These are phyloP conservation scores for Lipomyces yamanashiensis DNA, from an alignment of 805 yeast genomes.

Conservation along the genomic window DNA sequence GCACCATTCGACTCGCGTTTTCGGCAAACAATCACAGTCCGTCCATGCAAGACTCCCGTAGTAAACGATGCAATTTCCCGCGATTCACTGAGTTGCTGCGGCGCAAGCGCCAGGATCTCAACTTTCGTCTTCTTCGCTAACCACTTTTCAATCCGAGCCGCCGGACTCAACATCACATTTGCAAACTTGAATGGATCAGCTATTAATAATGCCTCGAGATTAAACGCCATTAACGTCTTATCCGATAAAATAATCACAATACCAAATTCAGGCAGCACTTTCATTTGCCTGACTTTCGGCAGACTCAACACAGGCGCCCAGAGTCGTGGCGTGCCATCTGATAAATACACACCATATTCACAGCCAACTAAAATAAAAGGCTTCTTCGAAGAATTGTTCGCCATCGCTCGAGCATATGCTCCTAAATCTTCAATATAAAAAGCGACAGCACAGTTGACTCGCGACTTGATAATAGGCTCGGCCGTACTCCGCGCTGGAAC, in stretches of 20 bases:
- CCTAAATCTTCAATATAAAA: slow-evolving; percentile 55
- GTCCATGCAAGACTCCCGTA: slow-evolving; percentile 52
- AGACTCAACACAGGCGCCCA: slow-evolving; percentile 68
- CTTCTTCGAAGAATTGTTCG: slow-evolving; percentile 14
- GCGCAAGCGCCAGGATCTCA: slow-evolving; percentile 10
- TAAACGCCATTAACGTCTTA: slow-evolving; percentile 63
- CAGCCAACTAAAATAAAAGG: slow-evolving; percentile 58
- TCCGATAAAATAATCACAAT: slow-evolving; percentile 64
- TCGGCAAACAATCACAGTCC: slow-evolving; percentile 39
- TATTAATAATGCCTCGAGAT: slow-evolving; percentile 61
- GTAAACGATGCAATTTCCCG: slow-evolving; percentile 62
- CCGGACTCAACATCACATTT: neutral
- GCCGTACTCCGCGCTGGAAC: slow-evolving; percentile 22
- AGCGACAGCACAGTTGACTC: slow-evolving; percentile 51
- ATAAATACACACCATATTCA: slow-evolving; percentile 63
- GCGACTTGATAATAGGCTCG: slow-evolving; percentile 43
- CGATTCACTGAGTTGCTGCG: slow-evolving; percentile 51
- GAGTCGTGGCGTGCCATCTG: slow-evolving; percentile 41
- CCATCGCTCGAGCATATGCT: slow-evolving; percentile 39
- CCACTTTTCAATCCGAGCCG: slow-evolving; percentile 12
- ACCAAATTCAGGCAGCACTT: slow-evolving; percentile 61
- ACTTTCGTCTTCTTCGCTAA: neutral
- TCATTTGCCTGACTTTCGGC: slow-evolving; percentile 59
- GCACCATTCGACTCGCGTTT: slow-evolving; percentile 60
- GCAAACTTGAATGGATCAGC: slow-evolving; percentile 7